Evolutionary conservation across 805 yeast species (phyloP).

Genomic region (Blastobotrys peoriensis): DNA sequence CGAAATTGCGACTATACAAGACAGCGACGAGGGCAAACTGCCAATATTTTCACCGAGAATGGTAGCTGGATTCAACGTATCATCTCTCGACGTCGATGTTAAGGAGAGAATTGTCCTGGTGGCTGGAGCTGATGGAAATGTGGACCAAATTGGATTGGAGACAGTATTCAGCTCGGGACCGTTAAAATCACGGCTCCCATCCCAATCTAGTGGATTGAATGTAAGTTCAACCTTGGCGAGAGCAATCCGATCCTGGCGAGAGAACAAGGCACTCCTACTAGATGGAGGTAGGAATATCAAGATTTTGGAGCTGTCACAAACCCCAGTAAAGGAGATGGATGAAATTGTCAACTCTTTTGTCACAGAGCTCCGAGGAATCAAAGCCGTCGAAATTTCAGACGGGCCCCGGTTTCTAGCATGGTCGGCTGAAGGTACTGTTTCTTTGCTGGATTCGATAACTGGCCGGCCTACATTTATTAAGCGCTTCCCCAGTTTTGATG

Average conservation of each 20-base stretch:
- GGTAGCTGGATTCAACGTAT: conserved; percentile 17
- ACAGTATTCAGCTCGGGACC: not conserved
- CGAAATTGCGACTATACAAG: conserved; percentile 18
- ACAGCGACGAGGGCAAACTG: conserved; percentile 5
- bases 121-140: conserved; percentile 1
- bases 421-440: conserved; percentile 17
- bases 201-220: not conserved
- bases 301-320: not conserved
- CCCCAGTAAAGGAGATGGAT: not conserved
- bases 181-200: not conserved
- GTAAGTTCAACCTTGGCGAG: not conserved
- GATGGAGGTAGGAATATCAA: conserved; percentile 3
- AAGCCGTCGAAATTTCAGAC: conserved; percentile 1
- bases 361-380: conserved; percentile 11
- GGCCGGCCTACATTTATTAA: not conserved
- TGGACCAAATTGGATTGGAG: not conserved
- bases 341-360: conserved; percentile 9
- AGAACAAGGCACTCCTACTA: not conserved
- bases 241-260: not conserved
- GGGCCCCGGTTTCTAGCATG: conserved; percentile 14
- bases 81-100: conserved; percentile 10
- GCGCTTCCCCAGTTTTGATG: not conserved
- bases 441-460: conserved; percentile 7
- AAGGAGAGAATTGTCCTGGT: not conserved
- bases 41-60: conserved; percentile 14